Conservation (phyloP, 768 basidiomycete genomes). For the Termitomyces sp. region DNA sequence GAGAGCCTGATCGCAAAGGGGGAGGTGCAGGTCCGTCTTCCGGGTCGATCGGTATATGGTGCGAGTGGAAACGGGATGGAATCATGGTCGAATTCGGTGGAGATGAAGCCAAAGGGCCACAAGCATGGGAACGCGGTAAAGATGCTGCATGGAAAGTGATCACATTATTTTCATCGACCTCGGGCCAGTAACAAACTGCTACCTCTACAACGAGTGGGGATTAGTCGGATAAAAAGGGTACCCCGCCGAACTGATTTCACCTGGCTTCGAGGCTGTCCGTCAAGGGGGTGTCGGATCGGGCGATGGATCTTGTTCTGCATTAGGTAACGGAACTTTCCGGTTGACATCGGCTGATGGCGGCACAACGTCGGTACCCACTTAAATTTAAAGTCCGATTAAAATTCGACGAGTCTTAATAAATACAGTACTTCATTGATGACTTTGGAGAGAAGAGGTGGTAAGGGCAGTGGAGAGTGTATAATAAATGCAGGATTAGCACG, state of each 20-base stretch:
- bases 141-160: conserved; percentile 76
- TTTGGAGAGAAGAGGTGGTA: too few species aligned
- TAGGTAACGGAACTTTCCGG: too few species aligned
- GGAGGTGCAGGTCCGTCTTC: conserved; percentile 82
- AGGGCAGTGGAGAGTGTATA: too few species aligned
- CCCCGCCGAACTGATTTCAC: neutral
- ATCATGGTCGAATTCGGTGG: conserved; percentile 87
- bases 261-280: neutral
- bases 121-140: conserved; percentile 85
- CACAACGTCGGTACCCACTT: too few species aligned
- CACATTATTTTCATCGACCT: conserved; percentile 44
- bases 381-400: too few species aligned
- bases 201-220: neutral
- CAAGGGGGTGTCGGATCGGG: too few species aligned
- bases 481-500: too few species aligned
- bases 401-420: too few species aligned
- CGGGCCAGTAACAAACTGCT: neutral
- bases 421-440: too few species aligned
- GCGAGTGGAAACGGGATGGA: conserved; percentile 82
- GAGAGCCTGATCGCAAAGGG: conserved; percentile 89
- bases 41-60: conserved; percentile 88
- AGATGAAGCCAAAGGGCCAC: conserved; percentile 67
- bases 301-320: too few species aligned
- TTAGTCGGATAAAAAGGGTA: neutral
- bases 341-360: too few species aligned